Evolutionary conservation across 164 flowering plant species (phyloP).

Genomic region (Aristolochia californica): DNA sequence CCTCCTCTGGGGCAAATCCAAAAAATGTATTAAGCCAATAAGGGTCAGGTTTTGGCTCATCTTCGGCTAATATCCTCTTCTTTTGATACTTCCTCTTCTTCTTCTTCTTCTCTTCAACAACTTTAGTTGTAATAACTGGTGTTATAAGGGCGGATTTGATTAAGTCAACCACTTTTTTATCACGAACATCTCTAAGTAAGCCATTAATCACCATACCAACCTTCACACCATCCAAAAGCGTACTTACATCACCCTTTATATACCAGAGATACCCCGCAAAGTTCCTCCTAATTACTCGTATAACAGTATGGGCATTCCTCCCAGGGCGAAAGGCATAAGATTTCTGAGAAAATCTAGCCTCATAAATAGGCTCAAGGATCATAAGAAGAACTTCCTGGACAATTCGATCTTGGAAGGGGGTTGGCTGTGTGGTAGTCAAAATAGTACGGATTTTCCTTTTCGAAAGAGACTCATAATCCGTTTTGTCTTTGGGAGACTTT

Average conservation of each 20-base stretch:
- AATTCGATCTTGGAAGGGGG: conserved; percentile 75
- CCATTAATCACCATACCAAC: conserved; percentile 78
- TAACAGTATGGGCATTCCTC: conserved; percentile 69
- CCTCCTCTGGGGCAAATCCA: conserved; percentile 96
- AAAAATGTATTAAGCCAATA: conserved; percentile 85
- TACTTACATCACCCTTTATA: conserved; percentile 81
- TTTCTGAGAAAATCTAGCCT: conserved; percentile 74
- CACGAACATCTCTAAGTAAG: conserved; percentile 88
- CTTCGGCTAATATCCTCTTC: conserved; percentile 84
- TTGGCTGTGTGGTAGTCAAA: conserved; percentile 76
- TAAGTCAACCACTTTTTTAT: conserved; percentile 80
- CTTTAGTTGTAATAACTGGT: conserved; percentile 55
- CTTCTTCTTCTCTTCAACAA: conserved; percentile 48
- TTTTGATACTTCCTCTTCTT: conserved; percentile 82
- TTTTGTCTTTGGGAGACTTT: conserved; percentile 79
- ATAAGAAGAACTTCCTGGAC: conserved; percentile 90
- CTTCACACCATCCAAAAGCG: conserved; percentile 82
- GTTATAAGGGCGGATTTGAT: conserved; percentile 66
- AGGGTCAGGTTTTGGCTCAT: conserved; percentile 97
- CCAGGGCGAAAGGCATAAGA: conserved; percentile 94
- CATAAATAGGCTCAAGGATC: conserved; percentile 89
- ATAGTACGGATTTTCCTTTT: conserved; percentile 77
- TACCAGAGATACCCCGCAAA: conserved; percentile 97
- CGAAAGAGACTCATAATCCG: conserved; percentile 57
- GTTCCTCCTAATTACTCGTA: conserved; percentile 73